phyloP scores from a whole-genome alignment of 2,329 filamentous ascomycete genomes.

The Colletotrichum scovillei region DNA sequence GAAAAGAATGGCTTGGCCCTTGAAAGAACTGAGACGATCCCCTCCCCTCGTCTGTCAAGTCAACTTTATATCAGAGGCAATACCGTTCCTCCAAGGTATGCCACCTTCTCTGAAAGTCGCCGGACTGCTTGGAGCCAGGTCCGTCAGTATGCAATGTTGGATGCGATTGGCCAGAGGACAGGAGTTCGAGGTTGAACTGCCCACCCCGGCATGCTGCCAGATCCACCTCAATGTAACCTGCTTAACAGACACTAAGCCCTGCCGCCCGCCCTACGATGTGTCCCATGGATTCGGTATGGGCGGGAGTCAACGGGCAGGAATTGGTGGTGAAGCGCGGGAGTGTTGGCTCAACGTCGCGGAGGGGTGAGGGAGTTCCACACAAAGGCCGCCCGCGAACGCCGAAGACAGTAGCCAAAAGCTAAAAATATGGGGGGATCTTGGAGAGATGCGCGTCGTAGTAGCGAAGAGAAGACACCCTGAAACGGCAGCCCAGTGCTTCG shows the following conservation, averaged over 20 bases:
- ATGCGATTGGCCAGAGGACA: constrained; percentile 10
- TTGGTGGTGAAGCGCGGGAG: neutral
- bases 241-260: constrained; percentile 17
- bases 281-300: neutral
- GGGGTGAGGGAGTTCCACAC: neutral
- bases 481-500: neutral
- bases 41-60: neutral
- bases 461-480: constrained; percentile 1
- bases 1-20: constrained; percentile 10
- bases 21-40: constrained; percentile 15
- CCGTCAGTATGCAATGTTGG: neutral
- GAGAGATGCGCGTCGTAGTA: neutral
- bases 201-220: neutral
- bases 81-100: neutral
- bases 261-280: neutral
- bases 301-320: neutral
- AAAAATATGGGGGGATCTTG: constrained; percentile 14
- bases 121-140: neutral
- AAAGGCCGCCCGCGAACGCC: neutral
- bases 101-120: neutral
- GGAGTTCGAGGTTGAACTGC: constrained; percentile 6
- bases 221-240: constrained; percentile 19
- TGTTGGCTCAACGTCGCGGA: neutral
- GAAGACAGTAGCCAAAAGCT: constrained; percentile 10
- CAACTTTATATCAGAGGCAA: constrained; percentile 15